These are phyloP conservation scores for Lithospermum erythrorhizon DNA, from an alignment of 257 asterid genomes.

Conservation along the genomic window DNA sequence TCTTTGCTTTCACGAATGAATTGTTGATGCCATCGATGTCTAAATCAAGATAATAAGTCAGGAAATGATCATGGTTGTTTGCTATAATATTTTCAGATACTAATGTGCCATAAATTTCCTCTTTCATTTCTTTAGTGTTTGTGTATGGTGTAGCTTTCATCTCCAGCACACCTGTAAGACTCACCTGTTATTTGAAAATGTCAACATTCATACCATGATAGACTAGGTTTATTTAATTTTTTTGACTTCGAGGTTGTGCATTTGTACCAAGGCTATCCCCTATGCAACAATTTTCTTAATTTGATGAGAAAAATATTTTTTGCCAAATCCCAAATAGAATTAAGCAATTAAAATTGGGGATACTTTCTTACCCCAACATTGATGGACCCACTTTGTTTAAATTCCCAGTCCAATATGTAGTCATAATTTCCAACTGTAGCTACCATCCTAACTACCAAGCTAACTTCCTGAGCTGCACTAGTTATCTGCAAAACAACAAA, in stretches of 20 bases:
- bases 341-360: too few relatives aligned
- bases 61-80: slow-evolving; percentile 16
- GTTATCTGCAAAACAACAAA: slow-evolving; percentile 27
- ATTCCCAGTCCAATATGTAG: slow-evolving; percentile 69
- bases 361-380: slow-evolving; percentile 13
- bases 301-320: too few relatives aligned
- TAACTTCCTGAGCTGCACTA: slow-evolving; percentile 43
- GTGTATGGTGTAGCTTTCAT: slow-evolving; percentile 19
- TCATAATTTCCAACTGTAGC: slow-evolving; percentile 71
- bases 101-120: slow-evolving; percentile 21
- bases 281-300: too few relatives aligned
- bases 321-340: too few relatives aligned
- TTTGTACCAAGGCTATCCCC: too few relatives aligned
- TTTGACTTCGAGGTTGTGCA: too few relatives aligned
- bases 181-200: slow-evolving; percentile 12
- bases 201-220: background rate
- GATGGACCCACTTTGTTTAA: slow-evolving; percentile 53
- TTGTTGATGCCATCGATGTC: slow-evolving; percentile 51
- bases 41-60: slow-evolving; percentile 42
- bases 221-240: too few relatives aligned
- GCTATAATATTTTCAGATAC: slow-evolving; percentile 20
- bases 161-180: slow-evolving; percentile 27
- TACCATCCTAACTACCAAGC: slow-evolving; percentile 61
- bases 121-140: slow-evolving; percentile 17
- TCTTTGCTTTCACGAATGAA: slow-evolving; percentile 38